Evolutionary conservation across 2,329 filamentous ascomycete species (phyloP), one percentile per base, ranked within the genome.

Genomic region (Uncinocarpus reesii): DNA sequence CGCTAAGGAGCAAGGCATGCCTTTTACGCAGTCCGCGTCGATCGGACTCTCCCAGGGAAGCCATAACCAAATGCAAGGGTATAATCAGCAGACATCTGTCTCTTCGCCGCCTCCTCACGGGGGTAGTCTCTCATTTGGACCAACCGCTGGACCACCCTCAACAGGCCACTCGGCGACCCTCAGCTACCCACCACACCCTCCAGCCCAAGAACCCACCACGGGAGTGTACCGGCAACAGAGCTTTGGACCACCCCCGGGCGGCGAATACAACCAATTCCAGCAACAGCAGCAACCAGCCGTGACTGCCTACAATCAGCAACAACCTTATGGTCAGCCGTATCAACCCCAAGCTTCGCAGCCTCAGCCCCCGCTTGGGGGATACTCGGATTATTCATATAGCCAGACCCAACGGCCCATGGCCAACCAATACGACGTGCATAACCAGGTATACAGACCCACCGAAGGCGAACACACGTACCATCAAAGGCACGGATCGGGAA

Each of bases 381-480:
- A 70, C 54, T 65, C 67, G 7, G 62, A 63, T 34, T 71, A 67
- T 53, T 62, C 65, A n/a, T 71, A 72, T 53, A 61, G 58, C 15
- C 63, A 66, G 36, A 50, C 59, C 4, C 59, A 57, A 15, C 54
- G 52, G 50, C n/a, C 52, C 52, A 6, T 47, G 28, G 35, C 51
- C 45, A 51, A 63, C 55, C 49, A 53, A 1, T 72, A 71, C 49
- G 64, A 68, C 51, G 57, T 73, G 7, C 71, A 74, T 55, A 65
- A 57, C 34, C 71, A 73, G 52, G 56, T 72, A 11, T 73, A 73
- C 49, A 58, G 66, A 42, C 71, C 71, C 1, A 71, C 70, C 0
- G 66, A 71, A 45, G 59, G 59, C 13, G 70, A 73, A 52, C 62
- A 62, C 10, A 56, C 56, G 4, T 60, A 65, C 38, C 59, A 62